A percentile compares a stretch with the other conserved stretches of the same genome.
Conservation (phyloP, 768 basidiomycete genomes). For the Boletus subcaerulescens region DNA sequence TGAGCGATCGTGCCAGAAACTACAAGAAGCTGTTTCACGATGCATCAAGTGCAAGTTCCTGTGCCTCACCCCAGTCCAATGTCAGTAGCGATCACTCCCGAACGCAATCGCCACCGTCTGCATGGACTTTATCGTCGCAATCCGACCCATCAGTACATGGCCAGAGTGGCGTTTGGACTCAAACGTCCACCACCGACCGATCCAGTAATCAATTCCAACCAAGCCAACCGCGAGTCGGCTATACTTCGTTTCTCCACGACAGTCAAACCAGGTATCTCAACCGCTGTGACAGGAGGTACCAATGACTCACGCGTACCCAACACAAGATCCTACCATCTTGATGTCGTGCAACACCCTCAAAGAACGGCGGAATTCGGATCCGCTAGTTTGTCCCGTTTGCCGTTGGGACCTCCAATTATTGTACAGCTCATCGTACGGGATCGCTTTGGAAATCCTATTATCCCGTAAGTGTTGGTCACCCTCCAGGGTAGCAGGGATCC, state of each 20-base stretch:
- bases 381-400: conserved; percentile 71
- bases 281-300: conserved; percentile 8
- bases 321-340: conserved; percentile 69
- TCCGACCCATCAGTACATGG: conserved; percentile 30
- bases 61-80: conserved; percentile 32
- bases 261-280: conserved; percentile 49
- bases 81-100: conserved; percentile 48
- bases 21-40: conserved; percentile 34
- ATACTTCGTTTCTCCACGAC: conserved; percentile 56
- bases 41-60: conserved; percentile 28
- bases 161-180: conserved; percentile 28
- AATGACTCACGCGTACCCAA: conserved; percentile 19
- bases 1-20: conserved; percentile 23
- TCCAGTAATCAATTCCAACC: conserved; percentile 37
- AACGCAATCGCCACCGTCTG: conserved; percentile 44
- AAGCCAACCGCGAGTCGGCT: conserved; percentile 52
- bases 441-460: conserved; percentile 62
- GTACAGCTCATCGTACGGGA: conserved; percentile 77
- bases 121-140: conserved; percentile 37
- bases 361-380: conserved; percentile 80
- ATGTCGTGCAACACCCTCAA: conserved; percentile 82
- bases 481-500: conserved; percentile 16
- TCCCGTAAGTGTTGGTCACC: conserved; percentile 61
- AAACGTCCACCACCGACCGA: conserved; percentile 24
- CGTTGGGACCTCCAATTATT: conserved; percentile 81